Evolutionary conservation across 164 flowering plant species (phyloP).

Genomic region (Cinnamomum micranthum): DNA sequence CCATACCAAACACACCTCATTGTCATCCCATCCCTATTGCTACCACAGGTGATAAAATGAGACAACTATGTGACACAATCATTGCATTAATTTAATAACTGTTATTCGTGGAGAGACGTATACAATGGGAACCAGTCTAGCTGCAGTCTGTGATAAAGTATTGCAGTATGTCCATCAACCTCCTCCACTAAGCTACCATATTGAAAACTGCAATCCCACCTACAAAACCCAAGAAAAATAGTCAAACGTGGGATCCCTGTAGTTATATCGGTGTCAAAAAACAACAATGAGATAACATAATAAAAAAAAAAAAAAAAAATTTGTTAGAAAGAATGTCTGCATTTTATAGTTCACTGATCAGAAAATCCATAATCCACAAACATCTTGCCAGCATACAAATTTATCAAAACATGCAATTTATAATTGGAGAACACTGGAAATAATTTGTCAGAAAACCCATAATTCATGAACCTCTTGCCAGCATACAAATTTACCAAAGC

Average conservation of each 20-base stretch:
- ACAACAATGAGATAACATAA: neutral
- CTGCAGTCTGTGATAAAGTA: slow-evolving; percentile 90
- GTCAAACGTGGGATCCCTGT: neutral
- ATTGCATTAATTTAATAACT: neutral
- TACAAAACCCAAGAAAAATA: slow-evolving; percentile 24
- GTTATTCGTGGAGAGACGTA: slow-evolving; percentile 14
- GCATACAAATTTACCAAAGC: neutral
- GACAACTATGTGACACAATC: neutral
- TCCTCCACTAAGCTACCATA: slow-evolving; percentile 98
- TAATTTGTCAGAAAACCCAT: neutral
- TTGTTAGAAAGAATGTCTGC: neutral
- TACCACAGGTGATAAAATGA: neutral
- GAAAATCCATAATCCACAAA: neutral
- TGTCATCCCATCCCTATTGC: too few relatives aligned
- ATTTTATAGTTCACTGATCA: neutral
- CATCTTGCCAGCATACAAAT: neutral
- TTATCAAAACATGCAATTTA: neutral
- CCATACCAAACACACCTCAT: too few relatives aligned
- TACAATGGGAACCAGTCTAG: slow-evolving; percentile 99
- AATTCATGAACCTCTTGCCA: neutral
- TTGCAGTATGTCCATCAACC: slow-evolving; percentile 98
- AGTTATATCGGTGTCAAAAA: neutral
- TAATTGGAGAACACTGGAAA: neutral
- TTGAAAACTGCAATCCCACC: slow-evolving; percentile 99
- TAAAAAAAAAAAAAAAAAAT: neutral